These are phyloP conservation scores for Ganoderma sinense DNA, from an alignment of 1,284 basidiomycete genomes.

Conservation along the genomic window DNA sequence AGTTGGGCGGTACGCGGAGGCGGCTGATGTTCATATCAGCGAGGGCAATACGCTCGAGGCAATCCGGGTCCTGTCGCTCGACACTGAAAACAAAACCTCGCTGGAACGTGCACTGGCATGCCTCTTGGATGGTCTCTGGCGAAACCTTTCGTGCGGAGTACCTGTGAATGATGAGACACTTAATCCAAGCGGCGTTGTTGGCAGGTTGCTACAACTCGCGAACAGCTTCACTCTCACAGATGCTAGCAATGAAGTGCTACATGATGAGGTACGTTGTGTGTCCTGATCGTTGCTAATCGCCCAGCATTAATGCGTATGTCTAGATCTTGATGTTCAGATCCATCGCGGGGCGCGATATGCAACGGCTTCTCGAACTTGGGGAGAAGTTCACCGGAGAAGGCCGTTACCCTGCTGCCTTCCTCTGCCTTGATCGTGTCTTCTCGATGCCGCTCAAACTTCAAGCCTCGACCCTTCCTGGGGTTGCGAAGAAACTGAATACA, in stretches of 20 bases:
- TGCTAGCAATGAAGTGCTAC: constrained; percentile 6
- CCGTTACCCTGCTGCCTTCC: constrained; percentile 45
- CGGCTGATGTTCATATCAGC: constrained; percentile 60
- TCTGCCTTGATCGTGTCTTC: constrained; percentile 54
- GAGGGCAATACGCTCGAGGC: constrained; percentile 60
- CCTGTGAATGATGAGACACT: constrained; percentile 18
- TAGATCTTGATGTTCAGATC: constrained; percentile 50
- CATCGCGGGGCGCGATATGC: constrained; percentile 38
- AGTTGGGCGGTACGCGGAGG: constrained; percentile 54
- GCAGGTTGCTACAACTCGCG: constrained; percentile 23
- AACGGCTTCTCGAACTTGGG: constrained; percentile 39
- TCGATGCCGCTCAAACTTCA: constrained; percentile 30
- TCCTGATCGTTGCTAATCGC: background rate
- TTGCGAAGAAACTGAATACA: constrained; percentile 40
- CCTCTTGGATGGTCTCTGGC: constrained; percentile 40
- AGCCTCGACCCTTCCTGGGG: constrained; percentile 29
- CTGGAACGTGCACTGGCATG: constrained; percentile 29
- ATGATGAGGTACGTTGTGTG: constrained; percentile 30
- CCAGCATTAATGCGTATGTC: background rate
- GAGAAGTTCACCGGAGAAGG: constrained; percentile 34
- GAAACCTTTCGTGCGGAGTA: constrained; percentile 36
- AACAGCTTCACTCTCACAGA: constrained; percentile 5
- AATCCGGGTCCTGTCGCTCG: constrained; percentile 52
- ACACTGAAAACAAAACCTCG: constrained; percentile 32
- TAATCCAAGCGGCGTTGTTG: constrained; percentile 14